Evolutionary conservation across 495 filamentous ascomycete species (phyloP).

Genomic region (Lophiostoma macrostomum): DNA sequence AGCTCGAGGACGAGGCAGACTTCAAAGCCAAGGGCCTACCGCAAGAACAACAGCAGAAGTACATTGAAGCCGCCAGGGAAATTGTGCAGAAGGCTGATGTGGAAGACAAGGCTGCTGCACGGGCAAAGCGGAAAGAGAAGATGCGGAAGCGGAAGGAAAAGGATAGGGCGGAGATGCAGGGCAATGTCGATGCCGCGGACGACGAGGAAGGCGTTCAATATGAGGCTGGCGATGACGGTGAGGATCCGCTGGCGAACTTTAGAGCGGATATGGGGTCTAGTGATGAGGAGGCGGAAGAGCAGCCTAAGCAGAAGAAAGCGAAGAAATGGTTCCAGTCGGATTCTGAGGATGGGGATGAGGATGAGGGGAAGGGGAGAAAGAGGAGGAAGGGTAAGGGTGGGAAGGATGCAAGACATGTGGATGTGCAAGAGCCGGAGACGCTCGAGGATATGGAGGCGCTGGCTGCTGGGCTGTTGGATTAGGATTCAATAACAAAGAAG

Average conservation of each 20-base stretch:
- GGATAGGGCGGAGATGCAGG: slow-evolving; percentile 55
- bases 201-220: no score
- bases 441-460: slow-evolving; percentile 86
- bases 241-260: slow-evolving; percentile 35
- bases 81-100: slow-evolving; percentile 75
- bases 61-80: slow-evolving; percentile 68
- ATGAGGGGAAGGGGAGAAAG: slow-evolving; percentile 46
- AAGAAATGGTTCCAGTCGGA: slow-evolving; percentile 49
- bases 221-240: slow-evolving; percentile 46
- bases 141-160: slow-evolving; percentile 77
- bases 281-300: slow-evolving; percentile 38
- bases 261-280: slow-evolving; percentile 44
- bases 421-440: slow-evolving; percentile 68
- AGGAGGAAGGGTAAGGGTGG: slow-evolving; percentile 47
- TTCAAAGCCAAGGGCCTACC: slow-evolving; percentile 73
- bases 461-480: slow-evolving; percentile 73
- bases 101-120: slow-evolving; percentile 74
- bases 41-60: slow-evolving; percentile 68
- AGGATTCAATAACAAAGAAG: no score
- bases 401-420: no score
- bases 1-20: slow-evolving; percentile 75
- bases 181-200: slow-evolving; percentile 14
- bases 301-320: slow-evolving; percentile 33
- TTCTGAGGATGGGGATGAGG: slow-evolving; percentile 12
- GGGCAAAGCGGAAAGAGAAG: slow-evolving; percentile 80